Evolutionary conservation across 2,329 filamentous ascomycete genomes (phyloP).

Genomic region (Fonsecaea multimorphosa): DNA sequence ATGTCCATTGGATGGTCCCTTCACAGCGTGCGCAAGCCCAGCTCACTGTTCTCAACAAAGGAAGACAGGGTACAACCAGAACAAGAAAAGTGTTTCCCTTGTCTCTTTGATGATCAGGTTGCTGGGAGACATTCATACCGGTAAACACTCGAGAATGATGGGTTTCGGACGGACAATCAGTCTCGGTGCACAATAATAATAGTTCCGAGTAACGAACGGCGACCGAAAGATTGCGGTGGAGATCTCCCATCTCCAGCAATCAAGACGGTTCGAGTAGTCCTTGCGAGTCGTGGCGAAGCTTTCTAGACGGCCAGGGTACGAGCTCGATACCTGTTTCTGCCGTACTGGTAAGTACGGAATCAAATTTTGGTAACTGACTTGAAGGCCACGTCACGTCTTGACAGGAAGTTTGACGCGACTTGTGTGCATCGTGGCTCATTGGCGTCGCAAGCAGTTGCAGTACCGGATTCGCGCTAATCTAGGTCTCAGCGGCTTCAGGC

Average conservation of each 20-base stretch:
- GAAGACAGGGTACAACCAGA: background rate
- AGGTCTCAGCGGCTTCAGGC: conserved; percentile 8
- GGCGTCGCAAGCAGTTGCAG: background rate
- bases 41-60: background rate
- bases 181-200: background rate
- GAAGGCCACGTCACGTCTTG: background rate
- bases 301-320: background rate
- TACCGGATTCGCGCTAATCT: background rate
- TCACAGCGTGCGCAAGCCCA: background rate
- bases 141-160: background rate
- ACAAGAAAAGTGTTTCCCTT: background rate
- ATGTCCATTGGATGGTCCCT: background rate
- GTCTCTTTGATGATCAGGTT: background rate
- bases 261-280: background rate
- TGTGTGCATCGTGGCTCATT: background rate
- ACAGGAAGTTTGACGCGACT: background rate
- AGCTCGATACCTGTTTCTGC: background rate
- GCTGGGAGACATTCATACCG: background rate
- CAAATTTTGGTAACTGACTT: background rate
- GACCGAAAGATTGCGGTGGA: conserved; percentile 9
- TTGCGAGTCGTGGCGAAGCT: background rate
- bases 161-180: background rate
- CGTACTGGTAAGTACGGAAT: background rate
- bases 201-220: background rate
- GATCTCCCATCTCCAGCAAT: background rate